Percentiles rank a stretch among this genome's conserved stretches.
Conservation (phyloP, 2,329 filamentous ascomycete genomes). For the Kalaharituber pfeilii region DNA sequence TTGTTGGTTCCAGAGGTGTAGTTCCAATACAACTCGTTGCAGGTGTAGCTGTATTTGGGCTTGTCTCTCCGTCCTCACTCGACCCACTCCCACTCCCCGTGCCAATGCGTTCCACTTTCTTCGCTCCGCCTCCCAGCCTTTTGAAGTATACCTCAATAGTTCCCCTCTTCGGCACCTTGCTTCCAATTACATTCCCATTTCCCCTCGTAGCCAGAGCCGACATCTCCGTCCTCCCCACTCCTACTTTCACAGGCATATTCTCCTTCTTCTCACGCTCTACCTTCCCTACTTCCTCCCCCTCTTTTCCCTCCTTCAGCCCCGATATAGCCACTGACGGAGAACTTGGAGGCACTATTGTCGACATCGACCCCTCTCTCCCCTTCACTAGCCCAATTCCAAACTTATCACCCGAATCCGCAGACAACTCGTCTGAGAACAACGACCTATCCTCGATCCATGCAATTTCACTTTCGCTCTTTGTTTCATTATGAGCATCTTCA, state of each 20-base stretch:
- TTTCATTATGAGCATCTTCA: neutral
- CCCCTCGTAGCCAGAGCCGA: neutral
- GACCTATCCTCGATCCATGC: too few relatives aligned
- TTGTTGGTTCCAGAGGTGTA: neutral
- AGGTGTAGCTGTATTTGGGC: neutral
- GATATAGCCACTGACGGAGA: too few relatives aligned
- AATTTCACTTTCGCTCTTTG: too few relatives aligned
- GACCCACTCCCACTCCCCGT: neutral
- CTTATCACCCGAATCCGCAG: neutral
- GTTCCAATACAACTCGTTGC: neutral
- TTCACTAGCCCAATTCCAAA: neutral
- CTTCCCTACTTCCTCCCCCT: neutral
- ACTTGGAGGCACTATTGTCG: too few relatives aligned
- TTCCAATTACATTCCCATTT: neutral
- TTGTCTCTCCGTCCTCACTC: neutral
- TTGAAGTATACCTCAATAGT: neutral
- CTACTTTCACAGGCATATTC: neutral
- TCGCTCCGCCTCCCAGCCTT: neutral
- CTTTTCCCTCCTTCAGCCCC: neutral
- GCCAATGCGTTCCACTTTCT: neutral
- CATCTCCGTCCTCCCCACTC: neutral
- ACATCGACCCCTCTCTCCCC: neutral
- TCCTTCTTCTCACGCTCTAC: too few relatives aligned
- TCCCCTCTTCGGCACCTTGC: neutral
- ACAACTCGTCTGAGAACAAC: neutral